Evolutionary conservation across 2,329 filamentous ascomycete genomes (phyloP).

Genomic region (Fusarium sulawesiense): DNA sequence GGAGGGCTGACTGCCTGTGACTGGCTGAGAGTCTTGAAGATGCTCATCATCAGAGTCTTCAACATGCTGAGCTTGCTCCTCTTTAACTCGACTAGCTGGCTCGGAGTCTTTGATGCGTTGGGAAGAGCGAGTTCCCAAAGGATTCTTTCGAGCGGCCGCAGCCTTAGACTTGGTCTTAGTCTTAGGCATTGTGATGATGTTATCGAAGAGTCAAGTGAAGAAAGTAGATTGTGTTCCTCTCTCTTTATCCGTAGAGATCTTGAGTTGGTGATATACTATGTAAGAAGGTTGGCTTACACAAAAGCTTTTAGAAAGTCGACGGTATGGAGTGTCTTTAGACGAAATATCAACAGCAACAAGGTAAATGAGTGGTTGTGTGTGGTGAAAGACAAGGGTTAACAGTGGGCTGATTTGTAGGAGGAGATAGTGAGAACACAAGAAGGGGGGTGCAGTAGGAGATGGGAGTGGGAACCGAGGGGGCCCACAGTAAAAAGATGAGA

Average conservation of each 20-base stretch:
- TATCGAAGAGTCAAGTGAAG: neutral
- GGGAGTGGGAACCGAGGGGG: neutral
- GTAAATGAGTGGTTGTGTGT: slow-evolving; percentile 17
- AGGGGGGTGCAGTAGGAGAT: neutral
- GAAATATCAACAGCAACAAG: neutral
- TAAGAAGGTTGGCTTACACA: slow-evolving; percentile 12
- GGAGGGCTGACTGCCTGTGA: neutral
- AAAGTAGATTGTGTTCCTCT: neutral
- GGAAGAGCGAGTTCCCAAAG: neutral
- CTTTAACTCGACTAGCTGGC: slow-evolving; percentile 5
- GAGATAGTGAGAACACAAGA: slow-evolving; percentile 4
- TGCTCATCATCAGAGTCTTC: neutral
- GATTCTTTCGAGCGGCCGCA: neutral
- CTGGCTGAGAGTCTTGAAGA: neutral
- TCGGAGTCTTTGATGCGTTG: neutral
- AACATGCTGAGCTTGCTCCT: neutral
- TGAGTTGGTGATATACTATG: neutral
- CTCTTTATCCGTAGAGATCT: neutral
- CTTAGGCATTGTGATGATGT: slow-evolving; percentile 8
- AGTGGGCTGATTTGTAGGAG: neutral
- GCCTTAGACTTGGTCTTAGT: neutral
- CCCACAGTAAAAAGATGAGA: neutral
- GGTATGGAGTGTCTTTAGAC: slow-evolving; percentile 12
- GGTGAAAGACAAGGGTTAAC: neutral
- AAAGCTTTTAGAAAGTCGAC: neutral